phyloP scores from a whole-genome alignment of 495 filamentous ascomycete species.

The Saxophila tyrrhenica region DNA sequence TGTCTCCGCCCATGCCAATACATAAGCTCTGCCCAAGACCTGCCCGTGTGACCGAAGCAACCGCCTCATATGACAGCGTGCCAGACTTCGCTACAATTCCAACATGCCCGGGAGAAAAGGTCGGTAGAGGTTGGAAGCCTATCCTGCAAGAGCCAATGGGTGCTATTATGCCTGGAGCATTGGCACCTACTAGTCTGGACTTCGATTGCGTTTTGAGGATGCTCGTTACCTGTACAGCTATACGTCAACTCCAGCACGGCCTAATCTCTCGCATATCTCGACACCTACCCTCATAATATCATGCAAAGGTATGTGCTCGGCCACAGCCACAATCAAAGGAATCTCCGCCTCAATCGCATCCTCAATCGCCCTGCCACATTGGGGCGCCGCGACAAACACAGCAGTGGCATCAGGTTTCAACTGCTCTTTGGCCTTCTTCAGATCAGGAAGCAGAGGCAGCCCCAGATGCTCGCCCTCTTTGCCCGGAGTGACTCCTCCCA shows the following conservation, averaged over 20 bases:
- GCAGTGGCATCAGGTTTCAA: conserved; percentile 76
- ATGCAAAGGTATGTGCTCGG: conserved; percentile 82
- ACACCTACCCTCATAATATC: conserved; percentile 63
- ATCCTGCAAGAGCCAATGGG: conserved; percentile 70
- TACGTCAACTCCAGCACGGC: neutral
- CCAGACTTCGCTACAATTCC: conserved; percentile 83
- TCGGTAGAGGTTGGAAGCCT: conserved; percentile 74
- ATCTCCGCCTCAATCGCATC: conserved; percentile 85
- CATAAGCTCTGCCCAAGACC: conserved; percentile 78
- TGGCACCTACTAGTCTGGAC: conserved; percentile 72
- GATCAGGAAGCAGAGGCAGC: conserved; percentile 64
- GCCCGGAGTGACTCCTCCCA: conserved; percentile 74
- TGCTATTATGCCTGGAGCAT: conserved; percentile 82
- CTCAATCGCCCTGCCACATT: conserved; percentile 68
- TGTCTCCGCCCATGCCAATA: conserved; percentile 82
- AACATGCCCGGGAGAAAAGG: conserved; percentile 61
- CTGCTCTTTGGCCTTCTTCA: conserved; percentile 58
- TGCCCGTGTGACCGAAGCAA: conserved; percentile 68
- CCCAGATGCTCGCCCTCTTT: conserved; percentile 69
- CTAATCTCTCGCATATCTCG: neutral
- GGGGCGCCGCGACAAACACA: conserved; percentile 72
- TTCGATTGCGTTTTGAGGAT: conserved; percentile 72
- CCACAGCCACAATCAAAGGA: conserved; percentile 76
- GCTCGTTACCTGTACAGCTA: conserved; percentile 51
- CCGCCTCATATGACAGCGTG: conserved; percentile 79